Evolutionary conservation across 805 yeast genomes (phyloP).

Genomic region (Wickerhamomyces rabaulensis): DNA sequence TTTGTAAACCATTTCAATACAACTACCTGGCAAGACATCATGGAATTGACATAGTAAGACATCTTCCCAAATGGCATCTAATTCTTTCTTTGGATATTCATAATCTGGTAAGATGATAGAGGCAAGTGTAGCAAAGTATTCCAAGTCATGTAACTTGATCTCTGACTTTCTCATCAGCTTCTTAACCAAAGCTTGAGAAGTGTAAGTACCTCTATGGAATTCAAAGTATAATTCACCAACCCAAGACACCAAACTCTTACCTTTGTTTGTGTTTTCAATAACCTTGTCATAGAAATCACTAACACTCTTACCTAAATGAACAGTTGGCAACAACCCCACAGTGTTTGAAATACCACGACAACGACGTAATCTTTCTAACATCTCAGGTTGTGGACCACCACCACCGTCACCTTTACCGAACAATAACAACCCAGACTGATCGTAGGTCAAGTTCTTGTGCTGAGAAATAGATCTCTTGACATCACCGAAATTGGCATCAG

Average conservation of each 20-base stretch:
- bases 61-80: constrained; percentile 80
- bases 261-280: constrained; percentile 56
- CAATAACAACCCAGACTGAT: constrained; percentile 73
- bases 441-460: constrained; percentile 79
- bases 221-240: constrained; percentile 91
- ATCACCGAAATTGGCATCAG: constrained; percentile 90
- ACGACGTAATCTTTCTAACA: constrained; percentile 88
- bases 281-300: constrained; percentile 73
- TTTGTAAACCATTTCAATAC: constrained; percentile 88
- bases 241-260: constrained; percentile 76
- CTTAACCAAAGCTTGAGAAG: constrained; percentile 87
- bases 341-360: constrained; percentile 83
- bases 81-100: constrained; percentile 64
- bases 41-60: constrained; percentile 90
- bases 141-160: constrained; percentile 76
- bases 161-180: constrained; percentile 75
- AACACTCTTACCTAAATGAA: constrained; percentile 67
- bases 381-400: constrained; percentile 94
- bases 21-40: constrained; percentile 96
- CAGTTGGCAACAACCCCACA: constrained; percentile 75
- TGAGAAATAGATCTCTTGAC: constrained; percentile 73
- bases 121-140: constrained; percentile 72
- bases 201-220: constrained; percentile 95
- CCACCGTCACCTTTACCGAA: constrained; percentile 98
- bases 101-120: constrained; percentile 46